Evolutionary conservation across 129 eudicot species (phyloP).

Genomic region (Chrysanthemum seticuspe): DNA sequence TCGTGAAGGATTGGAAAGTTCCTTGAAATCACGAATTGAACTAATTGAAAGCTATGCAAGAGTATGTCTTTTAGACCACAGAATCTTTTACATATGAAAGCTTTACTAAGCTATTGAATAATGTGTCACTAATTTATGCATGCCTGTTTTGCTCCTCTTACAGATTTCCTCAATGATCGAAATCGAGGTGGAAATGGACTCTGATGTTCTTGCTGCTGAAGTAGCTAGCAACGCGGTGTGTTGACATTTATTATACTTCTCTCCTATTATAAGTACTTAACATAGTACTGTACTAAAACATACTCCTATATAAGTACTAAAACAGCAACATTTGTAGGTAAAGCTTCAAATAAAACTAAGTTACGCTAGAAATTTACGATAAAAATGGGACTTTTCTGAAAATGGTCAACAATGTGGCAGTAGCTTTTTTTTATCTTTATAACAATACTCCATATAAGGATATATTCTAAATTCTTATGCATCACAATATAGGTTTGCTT

Average conservation of each 20-base stretch:
- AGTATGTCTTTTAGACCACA: conserved; percentile 45
- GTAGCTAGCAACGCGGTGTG: conserved; percentile 71
- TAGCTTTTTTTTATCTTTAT: too few species aligned
- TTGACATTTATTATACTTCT: conserved; percentile 6
- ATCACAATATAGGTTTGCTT: too few species aligned
- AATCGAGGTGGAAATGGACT: conserved; percentile 97
- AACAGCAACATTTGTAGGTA: background rate
- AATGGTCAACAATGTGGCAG: too few species aligned
- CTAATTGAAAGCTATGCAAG: conserved; percentile 94
- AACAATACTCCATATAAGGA: too few species aligned
- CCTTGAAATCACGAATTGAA: conserved; percentile 73
- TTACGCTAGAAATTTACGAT: background rate
- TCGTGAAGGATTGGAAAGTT: conserved; percentile 82
- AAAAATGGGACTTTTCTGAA: background rate
- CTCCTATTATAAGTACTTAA: background rate
- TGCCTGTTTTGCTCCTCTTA: conserved; percentile 16
- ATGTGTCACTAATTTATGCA: conserved; percentile 14
- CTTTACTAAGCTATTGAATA: background rate
- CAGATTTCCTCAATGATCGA: conserved; percentile 98
- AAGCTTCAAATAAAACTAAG: background rate
- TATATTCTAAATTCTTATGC: too few species aligned
- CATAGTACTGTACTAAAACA: too few species aligned
- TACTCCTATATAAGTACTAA: too few species aligned
- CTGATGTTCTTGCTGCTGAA: conserved; percentile 96
- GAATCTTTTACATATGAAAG: background rate